Evolutionary conservation across 2,329 filamentous ascomycete genomes (phyloP).

Genomic region (Fusarium irregulare): DNA sequence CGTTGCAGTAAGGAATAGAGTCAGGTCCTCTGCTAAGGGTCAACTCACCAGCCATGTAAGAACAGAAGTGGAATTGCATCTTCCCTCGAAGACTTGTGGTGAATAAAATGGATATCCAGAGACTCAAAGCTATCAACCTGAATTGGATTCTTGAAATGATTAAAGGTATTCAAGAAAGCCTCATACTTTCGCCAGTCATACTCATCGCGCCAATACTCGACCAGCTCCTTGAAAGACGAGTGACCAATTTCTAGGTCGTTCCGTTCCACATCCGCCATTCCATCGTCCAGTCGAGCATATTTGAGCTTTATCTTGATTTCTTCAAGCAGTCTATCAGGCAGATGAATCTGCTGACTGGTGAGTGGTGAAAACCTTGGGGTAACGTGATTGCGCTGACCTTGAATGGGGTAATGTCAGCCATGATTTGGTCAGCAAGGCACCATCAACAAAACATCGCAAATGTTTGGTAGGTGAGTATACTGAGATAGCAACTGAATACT

Average conservation of each 20-base stretch:
- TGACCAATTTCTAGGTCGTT: neutral
- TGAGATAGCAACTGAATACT: no score
- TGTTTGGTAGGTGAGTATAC: no score
- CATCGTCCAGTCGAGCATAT: neutral
- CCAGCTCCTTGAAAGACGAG: neutral
- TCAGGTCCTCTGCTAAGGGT: no score
- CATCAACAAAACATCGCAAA: no score
- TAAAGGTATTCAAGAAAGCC: neutral
- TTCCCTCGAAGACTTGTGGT: fast-evolving
- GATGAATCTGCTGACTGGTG: neutral
- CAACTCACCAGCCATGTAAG: neutral
- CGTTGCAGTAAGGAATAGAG: no score
- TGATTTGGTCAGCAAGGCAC: neutral
- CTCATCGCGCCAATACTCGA: neutral
- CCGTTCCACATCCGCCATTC: neutral
- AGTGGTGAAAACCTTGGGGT: fast-evolving
- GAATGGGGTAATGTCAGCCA: neutral
- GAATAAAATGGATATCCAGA: neutral
- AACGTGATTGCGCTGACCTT: neutral
- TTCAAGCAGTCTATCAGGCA: fast-evolving
- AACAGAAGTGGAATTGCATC: neutral
- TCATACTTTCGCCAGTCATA: neutral
- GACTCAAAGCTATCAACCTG: neutral
- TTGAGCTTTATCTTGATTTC: neutral
- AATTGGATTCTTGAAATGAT: neutral